Base-by-base conservation (phyloP, 768 basidiomycete species). In the Trametes cinnabarina region DNA sequence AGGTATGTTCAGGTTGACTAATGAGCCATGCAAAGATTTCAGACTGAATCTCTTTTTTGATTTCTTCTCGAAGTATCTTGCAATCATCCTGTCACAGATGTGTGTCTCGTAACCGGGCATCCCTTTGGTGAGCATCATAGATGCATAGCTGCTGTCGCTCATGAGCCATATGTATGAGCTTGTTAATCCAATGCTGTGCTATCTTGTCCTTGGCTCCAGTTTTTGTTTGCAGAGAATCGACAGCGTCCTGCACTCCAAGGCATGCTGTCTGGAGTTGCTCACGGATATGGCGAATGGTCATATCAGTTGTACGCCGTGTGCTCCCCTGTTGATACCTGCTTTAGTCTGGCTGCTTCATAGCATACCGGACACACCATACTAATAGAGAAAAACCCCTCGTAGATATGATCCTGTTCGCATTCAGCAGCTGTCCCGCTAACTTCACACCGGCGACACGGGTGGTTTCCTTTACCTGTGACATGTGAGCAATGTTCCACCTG, bases 121-220 rank as follows among this genome's bases (percentile, higher is more conserved):
- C 30, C 11, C 22, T 37, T 1, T 12, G 11, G 4, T 14, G 37
- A 39, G 17, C 37, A 39, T 39, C 17, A 39, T 39, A n/a, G 17
- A 54, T 30, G 15, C 47, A 30, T 25, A 48, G 6, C 19, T 51
- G 41, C 17, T 51, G 50, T 20, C 44, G 9, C 23, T 25, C 23
- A 10, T 43, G 53, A 30, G 49, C 42, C 30, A 32, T 41, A 14
- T 15, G 25, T 5, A 75, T 63, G 3, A 78, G 65, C 0, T 56
- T 25, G 2, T 76, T 68, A 56, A 79, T 76, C 73, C 73, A 78
- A 37, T 66, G 51, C 55, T 78, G 72, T 0, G 75, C 72, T 46
- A 71, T 71, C 17, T 48, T 44, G 60, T 79, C 79, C 58, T 80
- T 78, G 25, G 76, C 58, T 11, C 79, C 76, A 1, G 65, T 70